A percentile compares a stretch with the other conserved stretches of the same genome.
phyloP scores from a whole-genome alignment of 352 stramenopile species.

The Globisporangium spinosum region DNA sequence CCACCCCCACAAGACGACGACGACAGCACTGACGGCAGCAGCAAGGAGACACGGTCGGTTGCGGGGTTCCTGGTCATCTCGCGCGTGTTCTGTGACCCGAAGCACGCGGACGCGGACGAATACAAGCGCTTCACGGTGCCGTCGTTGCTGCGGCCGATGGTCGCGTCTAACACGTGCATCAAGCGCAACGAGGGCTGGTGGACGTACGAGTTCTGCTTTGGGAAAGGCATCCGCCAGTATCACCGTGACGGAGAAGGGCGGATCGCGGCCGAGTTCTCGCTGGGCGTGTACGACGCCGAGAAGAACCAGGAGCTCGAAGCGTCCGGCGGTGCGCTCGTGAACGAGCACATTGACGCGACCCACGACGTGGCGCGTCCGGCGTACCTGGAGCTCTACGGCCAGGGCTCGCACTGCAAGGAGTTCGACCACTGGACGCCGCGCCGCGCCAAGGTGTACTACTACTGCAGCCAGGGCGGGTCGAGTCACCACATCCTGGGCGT shows the following conservation, averaged over 20 bases:
- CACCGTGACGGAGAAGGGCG: slow-evolving; percentile 63
- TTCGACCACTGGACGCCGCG: slow-evolving; percentile 55
- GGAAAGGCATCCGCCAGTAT: slow-evolving; percentile 64
- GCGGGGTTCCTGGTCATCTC: slow-evolving; percentile 62
- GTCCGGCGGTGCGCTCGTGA: slow-evolving; percentile 45
- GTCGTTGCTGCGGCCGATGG: slow-evolving; percentile 50
- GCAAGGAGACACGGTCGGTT: slow-evolving; percentile 14
- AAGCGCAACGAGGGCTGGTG: slow-evolving; percentile 81
- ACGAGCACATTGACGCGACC: slow-evolving; percentile 75
- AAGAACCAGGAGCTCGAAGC: slow-evolving; percentile 50
- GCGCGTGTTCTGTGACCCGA: slow-evolving; percentile 61
- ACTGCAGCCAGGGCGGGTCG: slow-evolving; percentile 60
- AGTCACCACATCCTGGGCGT: slow-evolving; percentile 72
- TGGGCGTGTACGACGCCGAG: slow-evolving; percentile 48
- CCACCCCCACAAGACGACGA: neutral
- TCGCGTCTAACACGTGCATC: slow-evolving; percentile 50
- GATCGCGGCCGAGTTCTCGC: slow-evolving; percentile 63
- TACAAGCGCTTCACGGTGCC: slow-evolving; percentile 46
- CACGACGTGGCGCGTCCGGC: slow-evolving; percentile 66
- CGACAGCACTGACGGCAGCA: neutral
- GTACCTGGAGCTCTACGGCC: slow-evolving; percentile 65
- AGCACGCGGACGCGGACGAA: slow-evolving; percentile 43
- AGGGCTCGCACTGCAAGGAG: slow-evolving; percentile 72
- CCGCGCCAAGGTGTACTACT: slow-evolving; percentile 70
- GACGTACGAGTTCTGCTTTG: slow-evolving; percentile 86